Evolutionary conservation across 164 flowering plant genomes (phyloP).

Genomic region (Paratinospora sagittata): DNA sequence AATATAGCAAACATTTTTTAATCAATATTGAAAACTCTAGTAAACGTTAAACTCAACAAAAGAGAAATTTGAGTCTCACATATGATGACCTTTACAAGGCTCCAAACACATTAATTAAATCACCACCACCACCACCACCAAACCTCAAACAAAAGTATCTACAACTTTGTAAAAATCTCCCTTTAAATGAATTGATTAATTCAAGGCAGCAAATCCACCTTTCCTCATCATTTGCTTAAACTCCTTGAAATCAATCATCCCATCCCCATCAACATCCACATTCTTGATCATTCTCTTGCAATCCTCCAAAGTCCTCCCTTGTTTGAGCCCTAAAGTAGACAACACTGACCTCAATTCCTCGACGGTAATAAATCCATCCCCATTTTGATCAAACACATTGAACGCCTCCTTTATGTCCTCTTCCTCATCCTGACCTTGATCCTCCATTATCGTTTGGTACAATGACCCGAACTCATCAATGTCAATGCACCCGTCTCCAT

Average conservation of each 20-base stretch:
- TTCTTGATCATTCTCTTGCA: conserved; percentile 50
- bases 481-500: conserved; percentile 54
- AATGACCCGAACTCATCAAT: conserved; percentile 43
- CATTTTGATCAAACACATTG: conserved; percentile 55
- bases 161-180: neutral
- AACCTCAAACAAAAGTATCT: neutral
- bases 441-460: conserved; percentile 36
- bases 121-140: neutral
- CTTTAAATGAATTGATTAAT: conserved; percentile 1
- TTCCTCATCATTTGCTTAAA: conserved; percentile 53
- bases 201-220: conserved; percentile 35
- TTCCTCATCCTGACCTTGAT: conserved; percentile 34
- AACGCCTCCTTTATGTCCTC: conserved; percentile 60
- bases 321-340: conserved; percentile 42
- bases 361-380: conserved; percentile 52
- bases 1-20: neutral
- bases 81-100: neutral
- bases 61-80: neutral
- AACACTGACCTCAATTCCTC: conserved; percentile 48
- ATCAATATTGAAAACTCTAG: neutral
- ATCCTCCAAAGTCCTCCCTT: conserved; percentile 41
- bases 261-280: conserved; percentile 58
- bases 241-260: conserved; percentile 44
- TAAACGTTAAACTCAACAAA: neutral
- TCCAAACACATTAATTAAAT: too few species aligned